Evolutionary conservation across 1,139 yeast species (phyloP).

Genomic region (Wickerhamomyces sp.): DNA sequence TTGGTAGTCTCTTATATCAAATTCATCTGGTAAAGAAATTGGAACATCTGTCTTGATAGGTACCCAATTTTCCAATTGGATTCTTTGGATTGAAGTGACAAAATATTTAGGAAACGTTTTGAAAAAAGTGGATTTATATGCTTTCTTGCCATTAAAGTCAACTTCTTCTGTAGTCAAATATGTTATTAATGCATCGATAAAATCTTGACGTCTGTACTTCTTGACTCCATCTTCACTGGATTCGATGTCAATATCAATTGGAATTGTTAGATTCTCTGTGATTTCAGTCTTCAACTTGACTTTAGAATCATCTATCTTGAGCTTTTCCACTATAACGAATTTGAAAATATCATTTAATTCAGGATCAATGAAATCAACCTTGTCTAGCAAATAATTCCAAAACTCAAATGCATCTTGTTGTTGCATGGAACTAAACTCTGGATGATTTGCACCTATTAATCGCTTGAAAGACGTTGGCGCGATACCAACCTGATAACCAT

Average conservation of each 20-base stretch:
- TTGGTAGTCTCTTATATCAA: slow-evolving; percentile 35
- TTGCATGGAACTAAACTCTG: slow-evolving; percentile 78
- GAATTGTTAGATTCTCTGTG: slow-evolving; percentile 67
- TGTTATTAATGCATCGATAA: slow-evolving; percentile 47
- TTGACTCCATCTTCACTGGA: slow-evolving; percentile 42
- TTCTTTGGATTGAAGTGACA: slow-evolving; percentile 72
- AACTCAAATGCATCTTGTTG: slow-evolving; percentile 98
- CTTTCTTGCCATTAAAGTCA: slow-evolving; percentile 55
- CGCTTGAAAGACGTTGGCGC: slow-evolving; percentile 73
- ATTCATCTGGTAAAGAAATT: slow-evolving; percentile 48
- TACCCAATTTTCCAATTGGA: slow-evolving; percentile 83
- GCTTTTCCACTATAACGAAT: slow-evolving; percentile 60
- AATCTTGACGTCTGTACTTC: slow-evolving; percentile 44
- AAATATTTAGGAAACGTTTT: slow-evolving; percentile 67
- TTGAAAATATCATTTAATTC: slow-evolving; percentile 47
- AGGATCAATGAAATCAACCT: slow-evolving; percentile 41
- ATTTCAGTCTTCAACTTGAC: slow-evolving; percentile 56
- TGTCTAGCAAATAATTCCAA: slow-evolving; percentile 60
- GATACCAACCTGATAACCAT: slow-evolving; percentile 67
- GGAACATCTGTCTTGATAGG: slow-evolving; percentile 82
- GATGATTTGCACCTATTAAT: slow-evolving; percentile 71
- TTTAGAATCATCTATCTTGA: slow-evolving; percentile 51
- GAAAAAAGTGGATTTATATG: slow-evolving; percentile 50
- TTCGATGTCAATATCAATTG: slow-evolving; percentile 42
- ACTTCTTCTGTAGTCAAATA: slow-evolving; percentile 51